Evolutionary conservation across 331 rosid species (phyloP).

Genomic region (Telfairia occidentalis): DNA sequence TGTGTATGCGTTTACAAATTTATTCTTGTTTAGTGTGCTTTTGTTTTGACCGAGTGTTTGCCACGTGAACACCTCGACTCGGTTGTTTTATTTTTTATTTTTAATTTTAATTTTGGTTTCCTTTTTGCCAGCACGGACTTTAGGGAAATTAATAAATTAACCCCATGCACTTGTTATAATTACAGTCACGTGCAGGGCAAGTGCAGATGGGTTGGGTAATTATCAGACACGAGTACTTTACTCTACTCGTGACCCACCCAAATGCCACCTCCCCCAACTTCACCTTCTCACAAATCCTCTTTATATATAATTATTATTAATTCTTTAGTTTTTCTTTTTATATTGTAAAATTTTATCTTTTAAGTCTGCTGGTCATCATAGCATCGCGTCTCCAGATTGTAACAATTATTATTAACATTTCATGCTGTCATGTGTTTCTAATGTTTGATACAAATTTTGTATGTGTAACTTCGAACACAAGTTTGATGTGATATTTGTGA

Average conservation of each 20-base stretch:
- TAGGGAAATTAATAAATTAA: background rate
- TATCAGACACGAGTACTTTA: constrained; percentile 3
- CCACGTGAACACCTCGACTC: constrained; percentile 3
- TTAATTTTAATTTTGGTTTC: background rate
- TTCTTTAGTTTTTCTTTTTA: too few species aligned
- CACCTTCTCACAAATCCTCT: background rate
- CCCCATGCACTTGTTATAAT: background rate
- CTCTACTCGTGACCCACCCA: constrained; percentile 3
- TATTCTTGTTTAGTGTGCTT: background rate
- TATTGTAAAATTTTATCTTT: too few species aligned
- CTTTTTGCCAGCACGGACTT: constrained; percentile 1
- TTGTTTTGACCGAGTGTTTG: constrained; percentile 12
- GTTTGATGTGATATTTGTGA: too few species aligned
- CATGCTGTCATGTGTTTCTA: too few species aligned
- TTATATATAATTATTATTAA: too few species aligned
- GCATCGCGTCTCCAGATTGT: too few species aligned
- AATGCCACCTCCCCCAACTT: background rate
- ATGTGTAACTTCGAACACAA: too few species aligned
- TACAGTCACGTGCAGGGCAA: constrained; percentile 7
- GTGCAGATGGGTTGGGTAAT: constrained; percentile 4
- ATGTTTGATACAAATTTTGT: too few species aligned
- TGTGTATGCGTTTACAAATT: background rate
- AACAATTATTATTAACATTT: too few species aligned
- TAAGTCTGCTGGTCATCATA: too few species aligned
- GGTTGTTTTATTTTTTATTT: background rate